Base-by-base conservation (phyloP, 257 asterid genomes). In the Nicotiana noctiflora region DNA sequence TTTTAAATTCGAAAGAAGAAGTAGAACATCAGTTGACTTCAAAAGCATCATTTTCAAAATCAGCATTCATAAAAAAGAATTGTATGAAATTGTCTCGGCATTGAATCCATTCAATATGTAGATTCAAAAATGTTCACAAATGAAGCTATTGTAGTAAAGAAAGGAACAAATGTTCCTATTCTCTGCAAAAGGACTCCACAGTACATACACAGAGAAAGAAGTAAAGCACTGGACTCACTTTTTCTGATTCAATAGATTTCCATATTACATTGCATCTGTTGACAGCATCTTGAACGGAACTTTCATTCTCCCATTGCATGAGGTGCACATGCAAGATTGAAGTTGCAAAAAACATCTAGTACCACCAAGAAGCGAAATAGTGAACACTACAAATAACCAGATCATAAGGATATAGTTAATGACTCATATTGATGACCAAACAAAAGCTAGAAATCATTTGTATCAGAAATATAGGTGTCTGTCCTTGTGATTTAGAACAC, bases 311-410 rank as follows among this genome's bases (percentile, higher is more conserved):
- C 97, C 99, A 92, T 82, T 90, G 97, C 92, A 90, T 89, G 81
- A 96, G 93, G 27, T 83, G 97, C 84, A 92, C 98, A 61, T 93
- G 99, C 92, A 96, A 87, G 84, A 94, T 89, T 37, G 97, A 91
- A 79, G 97, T 88, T 77, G 97, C 97, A 85, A 96, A 95, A 88
- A 93, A 93, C 97, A 93, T 91, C 99, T 96, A 92, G 14, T 70
- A 59, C 75, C 86, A 72, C 75, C 72, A 86, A 63, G 61, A 84
- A 80, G 63, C 56, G 80, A 82, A 77, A 77, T 64, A 81, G 78
- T 88, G 70, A 86, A 86, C 82, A 44, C 67, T 23, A 81, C 57
- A 64, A 23, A 68, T 59, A 74, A 52, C 60, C 66, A 64, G 44
- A 46, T 46, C 59, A 23, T 23, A 46, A 72, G 40, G 23, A 46